Conservation (phyloP, 78 protist genomes). For the Dictyostelium capitatum region DNA sequence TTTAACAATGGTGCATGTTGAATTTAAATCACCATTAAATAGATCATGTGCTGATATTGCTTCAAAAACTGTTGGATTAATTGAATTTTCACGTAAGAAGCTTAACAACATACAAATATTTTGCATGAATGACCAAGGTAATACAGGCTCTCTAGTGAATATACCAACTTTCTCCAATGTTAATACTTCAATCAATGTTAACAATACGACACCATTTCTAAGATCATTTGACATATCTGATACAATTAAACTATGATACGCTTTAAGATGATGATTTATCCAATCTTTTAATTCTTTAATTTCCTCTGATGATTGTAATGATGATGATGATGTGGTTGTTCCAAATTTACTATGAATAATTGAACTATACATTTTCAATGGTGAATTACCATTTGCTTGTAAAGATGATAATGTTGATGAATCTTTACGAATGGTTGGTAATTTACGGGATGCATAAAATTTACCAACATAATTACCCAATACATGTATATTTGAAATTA, state of each 20-base stretch:
- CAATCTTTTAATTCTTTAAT: conserved; percentile 16
- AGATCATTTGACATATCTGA: conserved; percentile 34
- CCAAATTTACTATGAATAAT: conserved; percentile 59
- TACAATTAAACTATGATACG: background rate
- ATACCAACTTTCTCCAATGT: conserved; percentile 49
- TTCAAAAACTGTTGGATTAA: background rate
- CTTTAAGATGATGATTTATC: conserved; percentile 42
- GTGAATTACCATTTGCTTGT: background rate
- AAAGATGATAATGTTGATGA: background rate
- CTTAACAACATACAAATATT: conserved; percentile 32
- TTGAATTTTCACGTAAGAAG: conserved; percentile 60
- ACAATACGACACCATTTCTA: conserved; percentile 39
- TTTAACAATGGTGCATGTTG: conserved; percentile 26
- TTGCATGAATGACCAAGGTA: conserved; percentile 82
- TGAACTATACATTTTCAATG: conserved; percentile 46
- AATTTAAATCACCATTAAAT: conserved; percentile 51
- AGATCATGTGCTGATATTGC: conserved; percentile 44
- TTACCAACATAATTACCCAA: conserved; percentile 35
- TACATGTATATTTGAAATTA: conserved; percentile 66
- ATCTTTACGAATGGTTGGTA: conserved; percentile 21
- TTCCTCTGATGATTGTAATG: conserved; percentile 12
- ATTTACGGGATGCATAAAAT: background rate
- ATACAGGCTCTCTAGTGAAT: conserved; percentile 28
- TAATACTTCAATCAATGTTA: conserved; percentile 28
- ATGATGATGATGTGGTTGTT: background rate